Evolutionary conservation across 2,329 filamentous ascomycete species (phyloP), one percentile per base, ranked within the genome.

Genomic region (Ascochyta lentis): DNA sequence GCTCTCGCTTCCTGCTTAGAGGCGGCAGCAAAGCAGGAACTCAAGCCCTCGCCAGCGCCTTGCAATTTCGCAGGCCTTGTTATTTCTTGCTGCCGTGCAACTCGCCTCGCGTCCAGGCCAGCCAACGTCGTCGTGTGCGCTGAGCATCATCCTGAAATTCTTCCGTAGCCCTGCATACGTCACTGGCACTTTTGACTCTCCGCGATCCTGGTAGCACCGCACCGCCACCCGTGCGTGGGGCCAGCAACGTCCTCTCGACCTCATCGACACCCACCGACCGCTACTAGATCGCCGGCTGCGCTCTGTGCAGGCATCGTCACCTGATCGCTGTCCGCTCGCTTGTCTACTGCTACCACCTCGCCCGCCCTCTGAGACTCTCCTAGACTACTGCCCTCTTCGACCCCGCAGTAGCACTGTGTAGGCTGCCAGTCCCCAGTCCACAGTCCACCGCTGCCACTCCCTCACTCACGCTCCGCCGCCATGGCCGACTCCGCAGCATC

Each of bases 401-500:
- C 64, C 64, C 61, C 64, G 63, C 65, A 61, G 51, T 52, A 52
- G 54, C 19, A 19, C 19, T 19, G 19, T 19, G 19, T 59, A 55
- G 33, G 46, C 49, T 48, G 39, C 48, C 43, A 51, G n/a, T 27
- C 22, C 24, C 31, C 31, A 9, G 29, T 31, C 29, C 29, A 13
- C 29, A 10, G 9, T 34, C 43, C 15, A 43, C 27, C 45, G 49
- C 54, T 38, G 49, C 38, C 38, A 31, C 40, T 42, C 50, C n/a
- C 31, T 27, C 40, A 31, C 40, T 37, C 50, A 19, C 35, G 22
- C 40, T 27, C 40, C 44, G 41, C 53, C 62, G 54, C 66, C 62
- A 73, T 73, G 69, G 54, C 59, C 47, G 65, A 64, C 49, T 70
- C 70, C 46, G 59, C 67, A 40, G 61, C 62, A 12, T 68, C 71